phyloP scores from a whole-genome alignment of 371 early-diverging fungal species.

The Apophysomyces ossiformis region DNA sequence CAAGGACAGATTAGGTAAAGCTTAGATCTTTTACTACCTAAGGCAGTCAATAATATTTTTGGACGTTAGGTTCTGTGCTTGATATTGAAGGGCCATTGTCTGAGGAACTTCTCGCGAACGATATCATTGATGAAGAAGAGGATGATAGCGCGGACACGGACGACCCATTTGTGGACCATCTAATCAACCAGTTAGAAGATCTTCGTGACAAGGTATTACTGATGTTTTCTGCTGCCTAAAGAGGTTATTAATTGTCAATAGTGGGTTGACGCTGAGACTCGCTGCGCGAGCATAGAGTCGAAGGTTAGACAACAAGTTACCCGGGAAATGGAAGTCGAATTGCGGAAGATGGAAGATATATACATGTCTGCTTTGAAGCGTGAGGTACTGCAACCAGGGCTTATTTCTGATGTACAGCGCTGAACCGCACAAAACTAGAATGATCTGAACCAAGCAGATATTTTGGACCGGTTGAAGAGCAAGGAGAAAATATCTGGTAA shows the following conservation, averaged over 20 bases:
- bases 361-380: conserved; percentile 39
- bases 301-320: conserved; percentile 59
- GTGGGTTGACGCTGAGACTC: conserved; percentile 63
- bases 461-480: conserved; percentile 9
- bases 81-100: neutral
- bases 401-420: neutral
- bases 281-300: conserved; percentile 58
- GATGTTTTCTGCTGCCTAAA: neutral
- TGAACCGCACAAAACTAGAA: conserved; percentile 16
- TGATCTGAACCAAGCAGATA: conserved; percentile 23
- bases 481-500: neutral
- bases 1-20: conserved; percentile 14
- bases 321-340: conserved; percentile 45
- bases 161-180: conserved; percentile 52
- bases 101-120: conserved; percentile 4
- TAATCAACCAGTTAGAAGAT: conserved; percentile 49
- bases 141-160: conserved; percentile 43
- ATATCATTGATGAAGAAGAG: conserved; percentile 33
- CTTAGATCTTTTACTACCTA: neutral
- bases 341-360: conserved; percentile 47
- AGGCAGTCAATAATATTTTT: neutral
- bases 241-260: conserved; percentile 12
- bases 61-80: neutral
- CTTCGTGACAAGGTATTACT: conserved; percentile 50
- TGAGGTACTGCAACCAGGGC: conserved; percentile 27